Conservation (phyloP, 345 rosid species). For the Linum usitatissimum region DNA sequence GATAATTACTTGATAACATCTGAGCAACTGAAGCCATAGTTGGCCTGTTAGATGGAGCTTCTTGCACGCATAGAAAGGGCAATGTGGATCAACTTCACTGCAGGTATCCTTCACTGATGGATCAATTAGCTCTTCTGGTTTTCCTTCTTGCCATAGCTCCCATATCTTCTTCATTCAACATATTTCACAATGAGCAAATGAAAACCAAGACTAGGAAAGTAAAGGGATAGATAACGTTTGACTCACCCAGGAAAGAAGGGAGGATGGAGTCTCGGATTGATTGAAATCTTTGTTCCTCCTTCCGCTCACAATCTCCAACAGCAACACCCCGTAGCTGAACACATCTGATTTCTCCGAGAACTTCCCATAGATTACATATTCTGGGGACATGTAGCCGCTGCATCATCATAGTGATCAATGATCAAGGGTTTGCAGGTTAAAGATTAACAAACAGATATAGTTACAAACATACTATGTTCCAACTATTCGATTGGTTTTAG, state of each 20-base stretch:
- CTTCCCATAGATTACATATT: neutral
- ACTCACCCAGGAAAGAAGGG: neutral
- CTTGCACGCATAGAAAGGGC: neutral
- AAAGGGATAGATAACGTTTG: neutral
- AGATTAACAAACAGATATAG: neutral
- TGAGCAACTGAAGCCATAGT: neutral
- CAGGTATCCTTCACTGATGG: neutral
- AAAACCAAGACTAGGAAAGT: neutral
- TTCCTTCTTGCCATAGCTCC: neutral
- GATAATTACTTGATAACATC: neutral
- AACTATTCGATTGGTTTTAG: neutral
- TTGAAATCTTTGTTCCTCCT: neutral
- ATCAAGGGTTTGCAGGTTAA: neutral
- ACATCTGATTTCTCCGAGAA: conserved; percentile 4
- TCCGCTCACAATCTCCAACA: conserved; percentile 3
- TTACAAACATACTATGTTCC: neutral
- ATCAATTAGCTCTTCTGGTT: neutral
- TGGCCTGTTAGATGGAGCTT: neutral
- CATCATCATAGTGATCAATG: neutral
- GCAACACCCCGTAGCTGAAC: conserved; percentile 1
- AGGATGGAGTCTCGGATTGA: neutral
- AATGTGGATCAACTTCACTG: neutral
- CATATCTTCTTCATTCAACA: neutral
- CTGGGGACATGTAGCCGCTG: conserved; percentile 3
- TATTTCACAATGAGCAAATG: neutral